Base-by-base conservation (phyloP, 1,284 basidiomycete species). In the Chalciporus sp. region DNA sequence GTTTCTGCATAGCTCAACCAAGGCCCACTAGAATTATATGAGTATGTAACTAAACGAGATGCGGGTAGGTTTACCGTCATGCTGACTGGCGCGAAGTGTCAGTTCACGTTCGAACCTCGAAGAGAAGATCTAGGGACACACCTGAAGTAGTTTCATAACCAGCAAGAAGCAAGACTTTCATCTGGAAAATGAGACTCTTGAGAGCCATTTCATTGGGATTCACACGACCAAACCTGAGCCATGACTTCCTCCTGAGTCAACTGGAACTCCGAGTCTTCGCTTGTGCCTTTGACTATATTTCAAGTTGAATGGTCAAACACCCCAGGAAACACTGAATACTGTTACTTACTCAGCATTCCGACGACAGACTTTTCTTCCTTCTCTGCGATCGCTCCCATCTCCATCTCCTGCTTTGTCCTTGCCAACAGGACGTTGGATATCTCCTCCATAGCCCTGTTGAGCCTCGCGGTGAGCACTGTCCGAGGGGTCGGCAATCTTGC, bases 181-280 rank as follows among this genome's bases (percentile, higher is more conserved):
- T 72, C 70, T 72, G 40, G 5, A 19, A 47, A 23, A 39, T 23
- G 3, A 35, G 47, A 17, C 26, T n/a, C 23, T 23, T n/a, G 26
- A 40, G 11, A 17, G 17, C n/a, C n/a, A n/a, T 3, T 8, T 7
- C 7, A 37, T 9, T 1, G 17, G n/a, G 35, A 17, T 37, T 17
- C 41, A n/a, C 20, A 35, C 7, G 17, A 37, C 41, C 10, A 17
- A 49, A 70, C 73, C 73, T 86, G 82, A 2, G 87, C 83, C 48
- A 85, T 61, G 17, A 92, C 80, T 65, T 94, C 90, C 14, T 83
- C 83, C 47, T 83, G 76, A 3, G 82, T 78, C 76, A 92, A 76
- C 40, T 72, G 73, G 46, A 81, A 64, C 19, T 73, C 72, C 0
- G 73, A 67, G 26, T 71, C 68, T 0, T 62, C 57, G 39, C 59